Conservation (phyloP, 1,139 yeast genomes). For the Eremothecium cymbalariae region DNA sequence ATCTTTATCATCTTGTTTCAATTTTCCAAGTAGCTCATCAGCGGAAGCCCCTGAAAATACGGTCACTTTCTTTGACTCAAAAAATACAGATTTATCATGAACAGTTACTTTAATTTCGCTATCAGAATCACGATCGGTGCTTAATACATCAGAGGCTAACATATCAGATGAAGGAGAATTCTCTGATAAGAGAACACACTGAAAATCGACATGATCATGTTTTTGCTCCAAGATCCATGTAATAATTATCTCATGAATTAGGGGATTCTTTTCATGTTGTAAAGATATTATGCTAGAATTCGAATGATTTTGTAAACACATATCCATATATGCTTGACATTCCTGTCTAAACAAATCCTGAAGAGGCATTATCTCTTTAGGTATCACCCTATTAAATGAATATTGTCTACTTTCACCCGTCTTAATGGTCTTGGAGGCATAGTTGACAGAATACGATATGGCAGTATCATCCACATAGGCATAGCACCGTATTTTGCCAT, state of each 20-base stretch:
- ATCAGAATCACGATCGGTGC: slow-evolving; percentile 7
- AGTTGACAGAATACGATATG: slow-evolving; percentile 14
- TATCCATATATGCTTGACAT: slow-evolving; percentile 24
- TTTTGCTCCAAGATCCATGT: slow-evolving; percentile 13
- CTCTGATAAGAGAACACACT: slow-evolving; percentile 22
- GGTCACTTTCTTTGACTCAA: slow-evolving; percentile 16
- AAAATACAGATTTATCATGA: slow-evolving; percentile 18
- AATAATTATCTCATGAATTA: slow-evolving; percentile 12
- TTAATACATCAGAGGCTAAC: slow-evolving; percentile 10
- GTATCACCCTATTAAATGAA: slow-evolving; percentile 15
- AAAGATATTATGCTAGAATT: slow-evolving; percentile 25
- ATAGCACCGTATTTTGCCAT: slow-evolving; percentile 32
- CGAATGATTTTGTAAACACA: slow-evolving; percentile 20
- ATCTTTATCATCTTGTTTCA: slow-evolving; percentile 4
- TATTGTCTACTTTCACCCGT: slow-evolving; percentile 7
- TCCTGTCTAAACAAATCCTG: slow-evolving; percentile 20
- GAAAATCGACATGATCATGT: slow-evolving; percentile 14
- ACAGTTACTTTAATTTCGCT: slow-evolving; percentile 20
- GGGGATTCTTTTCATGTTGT: slow-evolving; percentile 15
- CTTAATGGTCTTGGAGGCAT: slow-evolving; percentile 11
- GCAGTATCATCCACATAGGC: slow-evolving; percentile 18
- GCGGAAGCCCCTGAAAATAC: slow-evolving; percentile 8
- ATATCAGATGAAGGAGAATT: slow-evolving; percentile 18
- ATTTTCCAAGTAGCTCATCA: slow-evolving; percentile 9
- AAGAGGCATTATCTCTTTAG: slow-evolving; percentile 15